These are phyloP conservation scores for Hysterium pulicare DNA, from an alignment of 2,329 filamentous ascomycete genomes.

Conservation along the genomic window DNA sequence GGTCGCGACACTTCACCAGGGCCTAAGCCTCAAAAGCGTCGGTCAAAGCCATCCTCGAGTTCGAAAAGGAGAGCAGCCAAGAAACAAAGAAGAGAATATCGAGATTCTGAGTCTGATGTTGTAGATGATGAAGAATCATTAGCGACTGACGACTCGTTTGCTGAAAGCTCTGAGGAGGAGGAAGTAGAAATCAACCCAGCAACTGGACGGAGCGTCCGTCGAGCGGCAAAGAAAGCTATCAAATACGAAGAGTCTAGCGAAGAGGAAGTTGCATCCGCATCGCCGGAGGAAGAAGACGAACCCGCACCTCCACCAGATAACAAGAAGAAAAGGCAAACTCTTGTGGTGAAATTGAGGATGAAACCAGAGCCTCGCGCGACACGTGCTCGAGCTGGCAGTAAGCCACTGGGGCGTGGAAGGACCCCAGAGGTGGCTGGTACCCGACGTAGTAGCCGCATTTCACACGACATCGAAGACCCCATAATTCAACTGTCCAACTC, in stretches of 20 bases:
- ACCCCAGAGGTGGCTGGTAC: slow-evolving; percentile 36
- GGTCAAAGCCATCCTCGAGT: slow-evolving; percentile 23
- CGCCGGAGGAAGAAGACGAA: slow-evolving; percentile 29
- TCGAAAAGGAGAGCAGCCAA: slow-evolving; percentile 30
- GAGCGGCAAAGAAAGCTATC: slow-evolving; percentile 52
- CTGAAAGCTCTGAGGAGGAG: slow-evolving; percentile 38
- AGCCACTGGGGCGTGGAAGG: slow-evolving; percentile 29
- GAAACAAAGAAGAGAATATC: slow-evolving; percentile 32
- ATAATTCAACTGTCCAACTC: slow-evolving; percentile 58
- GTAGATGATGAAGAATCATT: slow-evolving; percentile 44
- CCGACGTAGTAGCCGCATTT: slow-evolving; percentile 58
- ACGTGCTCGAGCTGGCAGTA: slow-evolving; percentile 41
- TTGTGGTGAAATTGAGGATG: slow-evolving; percentile 41
- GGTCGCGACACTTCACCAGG: slow-evolving; percentile 4
- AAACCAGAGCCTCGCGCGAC: slow-evolving; percentile 12
- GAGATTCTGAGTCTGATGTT: slow-evolving; percentile 35
- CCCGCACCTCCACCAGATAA: slow-evolving; percentile 15
- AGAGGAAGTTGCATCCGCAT: slow-evolving; percentile 41
- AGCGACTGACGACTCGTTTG: slow-evolving; percentile 44
- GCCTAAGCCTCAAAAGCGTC: slow-evolving; percentile 30
- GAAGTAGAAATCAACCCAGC: slow-evolving; percentile 53
- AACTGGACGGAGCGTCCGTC: slow-evolving; percentile 55
- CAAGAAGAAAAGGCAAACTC: slow-evolving; percentile 29
- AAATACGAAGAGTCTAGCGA: slow-evolving; percentile 55
- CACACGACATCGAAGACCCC: slow-evolving; percentile 54